phyloP scores from a whole-genome alignment of 2,329 filamentous ascomycete genomes.

The Fonsecaea pugnacius region DNA sequence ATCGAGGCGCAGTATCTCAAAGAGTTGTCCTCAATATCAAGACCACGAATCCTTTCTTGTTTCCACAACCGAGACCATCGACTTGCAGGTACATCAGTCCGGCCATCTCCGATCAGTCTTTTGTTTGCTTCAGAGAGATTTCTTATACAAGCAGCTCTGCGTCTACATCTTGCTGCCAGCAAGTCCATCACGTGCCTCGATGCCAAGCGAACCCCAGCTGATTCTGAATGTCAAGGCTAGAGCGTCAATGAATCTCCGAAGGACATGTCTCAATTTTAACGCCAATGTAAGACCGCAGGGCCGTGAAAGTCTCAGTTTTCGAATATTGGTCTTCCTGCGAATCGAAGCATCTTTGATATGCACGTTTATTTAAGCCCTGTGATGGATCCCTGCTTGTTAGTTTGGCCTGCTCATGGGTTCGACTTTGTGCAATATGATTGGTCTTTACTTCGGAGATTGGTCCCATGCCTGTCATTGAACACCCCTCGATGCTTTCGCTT shows the following conservation, averaged over 20 bases:
- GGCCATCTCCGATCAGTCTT: neutral
- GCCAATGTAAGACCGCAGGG: neutral
- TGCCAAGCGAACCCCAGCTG: constrained; percentile 4
- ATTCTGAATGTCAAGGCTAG: neutral
- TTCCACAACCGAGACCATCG: neutral
- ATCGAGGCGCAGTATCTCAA: constrained; percentile 4
- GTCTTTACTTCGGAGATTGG: constrained; percentile 7
- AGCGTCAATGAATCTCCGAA: constrained; percentile 2
- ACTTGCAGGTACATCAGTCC: neutral
- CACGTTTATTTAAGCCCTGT: constrained; percentile 22
- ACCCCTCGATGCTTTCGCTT: constrained; percentile 4
- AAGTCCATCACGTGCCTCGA: neutral
- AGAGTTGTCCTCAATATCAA: constrained; percentile 5
- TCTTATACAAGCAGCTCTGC: neutral
- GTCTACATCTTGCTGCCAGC: neutral
- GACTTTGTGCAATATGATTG: constrained; percentile 11
- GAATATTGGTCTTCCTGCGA: constrained; percentile 14
- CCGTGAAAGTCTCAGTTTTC: neutral
- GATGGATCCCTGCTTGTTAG: constrained; percentile 1
- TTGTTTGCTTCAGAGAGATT: neutral
- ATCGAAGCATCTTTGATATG: constrained; percentile 8
- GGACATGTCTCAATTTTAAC: neutral
- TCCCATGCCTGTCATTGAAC: constrained; percentile 14
- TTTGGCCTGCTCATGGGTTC: neutral
- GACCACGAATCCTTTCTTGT: neutral